A percentile compares a stretch with the other conserved stretches of the same genome.
These are phyloP conservation scores for Aspergillus sp. DNA, from an alignment of 2,329 filamentous ascomycete species.

Conservation along the genomic window DNA sequence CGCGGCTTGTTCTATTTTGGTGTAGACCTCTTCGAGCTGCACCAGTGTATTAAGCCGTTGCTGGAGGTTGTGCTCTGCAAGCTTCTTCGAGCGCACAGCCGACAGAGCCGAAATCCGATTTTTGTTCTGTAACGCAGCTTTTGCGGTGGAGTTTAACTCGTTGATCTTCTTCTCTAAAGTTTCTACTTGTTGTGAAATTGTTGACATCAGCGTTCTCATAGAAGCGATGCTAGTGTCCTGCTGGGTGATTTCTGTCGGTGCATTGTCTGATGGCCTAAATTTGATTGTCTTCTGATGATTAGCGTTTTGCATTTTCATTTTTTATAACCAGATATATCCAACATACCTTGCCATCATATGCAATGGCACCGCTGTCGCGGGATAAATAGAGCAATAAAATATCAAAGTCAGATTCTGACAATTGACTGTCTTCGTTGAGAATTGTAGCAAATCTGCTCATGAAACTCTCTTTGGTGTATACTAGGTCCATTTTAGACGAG, in stretches of 20 bases:
- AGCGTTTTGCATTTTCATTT: conserved; percentile 6
- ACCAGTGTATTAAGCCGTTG: conserved; percentile 67
- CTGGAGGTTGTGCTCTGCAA: conserved; percentile 68
- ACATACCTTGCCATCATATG: conserved; percentile 44
- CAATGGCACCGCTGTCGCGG: conserved; percentile 56
- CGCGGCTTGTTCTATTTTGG: conserved; percentile 78
- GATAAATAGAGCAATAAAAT: conserved; percentile 66
- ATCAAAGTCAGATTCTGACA: conserved; percentile 63
- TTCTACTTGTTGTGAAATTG: conserved; percentile 63
- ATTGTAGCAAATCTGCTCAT: conserved; percentile 51
- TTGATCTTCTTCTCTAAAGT: conserved; percentile 55
- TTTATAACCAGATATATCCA: conserved; percentile 4
- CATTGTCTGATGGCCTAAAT: conserved; percentile 56
- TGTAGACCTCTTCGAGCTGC: conserved; percentile 78
- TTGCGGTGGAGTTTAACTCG: conserved; percentile 53
- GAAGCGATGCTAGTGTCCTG: conserved; percentile 80
- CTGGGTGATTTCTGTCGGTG: conserved; percentile 56
- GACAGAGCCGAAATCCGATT: conserved; percentile 72
- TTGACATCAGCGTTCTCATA: conserved; percentile 66
- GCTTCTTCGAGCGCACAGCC: conserved; percentile 76
- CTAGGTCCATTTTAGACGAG: conserved; percentile 56
- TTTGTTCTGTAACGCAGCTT: conserved; percentile 65
- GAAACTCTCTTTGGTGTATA: conserved; percentile 65
- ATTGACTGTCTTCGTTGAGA: conserved; percentile 43
- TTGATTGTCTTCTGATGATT: conserved; percentile 59